Conservation (phyloP, 2,329 filamentous ascomycete genomes). For the Alternaria viburni region DNA sequence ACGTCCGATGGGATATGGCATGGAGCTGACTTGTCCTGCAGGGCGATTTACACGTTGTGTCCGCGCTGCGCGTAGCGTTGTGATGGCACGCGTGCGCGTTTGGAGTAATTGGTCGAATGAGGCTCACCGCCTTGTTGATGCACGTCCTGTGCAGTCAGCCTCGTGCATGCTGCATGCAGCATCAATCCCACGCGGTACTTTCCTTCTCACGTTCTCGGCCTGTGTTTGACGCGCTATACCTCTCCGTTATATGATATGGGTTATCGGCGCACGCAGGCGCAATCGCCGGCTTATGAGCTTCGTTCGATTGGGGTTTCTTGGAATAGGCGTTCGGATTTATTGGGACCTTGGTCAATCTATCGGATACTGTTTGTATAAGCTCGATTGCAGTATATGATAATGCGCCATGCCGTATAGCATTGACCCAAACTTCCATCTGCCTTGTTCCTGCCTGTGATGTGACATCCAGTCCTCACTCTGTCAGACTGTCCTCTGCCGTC, state of each 20-base stretch:
- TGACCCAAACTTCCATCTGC: neutral
- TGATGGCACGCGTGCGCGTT: neutral
- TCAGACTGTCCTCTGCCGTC: slow-evolving; percentile 45
- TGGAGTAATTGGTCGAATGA: slow-evolving; percentile 9
- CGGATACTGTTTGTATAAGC: neutral
- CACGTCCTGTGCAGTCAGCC: neutral
- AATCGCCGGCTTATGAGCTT: neutral
- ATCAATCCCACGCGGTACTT: neutral
- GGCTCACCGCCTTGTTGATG: slow-evolving; percentile 7
- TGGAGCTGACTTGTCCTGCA: slow-evolving; percentile 18
- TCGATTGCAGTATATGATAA: neutral
- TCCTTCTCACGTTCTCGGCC: neutral
- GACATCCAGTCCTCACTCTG: slow-evolving; percentile 30
- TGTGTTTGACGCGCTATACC: neutral
- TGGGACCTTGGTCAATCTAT: neutral
- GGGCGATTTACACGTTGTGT: slow-evolving; percentile 3
- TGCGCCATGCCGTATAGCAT: neutral
- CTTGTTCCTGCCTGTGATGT: neutral
- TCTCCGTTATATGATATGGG: neutral
- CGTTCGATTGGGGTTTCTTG: neutral
- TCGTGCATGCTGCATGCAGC: neutral
- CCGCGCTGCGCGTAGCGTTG: neutral
- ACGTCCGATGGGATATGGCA: neutral
- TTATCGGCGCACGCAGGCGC: slow-evolving; percentile 4
- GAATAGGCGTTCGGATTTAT: neutral